Evolutionary conservation across 768 basidiomycete species (phyloP), one percentile per base, ranked within the genome.

Genomic region (Lentinula aciculospora): DNA sequence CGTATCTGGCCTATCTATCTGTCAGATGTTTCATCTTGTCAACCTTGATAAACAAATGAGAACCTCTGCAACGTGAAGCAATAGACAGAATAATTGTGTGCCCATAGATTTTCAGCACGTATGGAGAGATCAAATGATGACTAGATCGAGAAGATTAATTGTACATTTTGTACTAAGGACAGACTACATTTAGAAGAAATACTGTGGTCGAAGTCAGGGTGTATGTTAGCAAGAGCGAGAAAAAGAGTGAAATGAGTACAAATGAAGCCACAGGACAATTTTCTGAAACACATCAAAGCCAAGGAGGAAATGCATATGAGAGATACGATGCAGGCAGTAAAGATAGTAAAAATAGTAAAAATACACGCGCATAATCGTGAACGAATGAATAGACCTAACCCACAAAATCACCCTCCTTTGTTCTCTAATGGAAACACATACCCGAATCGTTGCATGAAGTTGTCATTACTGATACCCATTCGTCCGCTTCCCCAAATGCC

Each of bases 291-390:
- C 37, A 44, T 19, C 2, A 27, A 28, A 25, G 46, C n/a, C 13
- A 27, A 21, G 15, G 15, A 19, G 47, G 10, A 49, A 19, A 29
- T 31, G n/a, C n/a, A n/a, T n/a, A n/a, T n/a, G 10, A 10, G 13
- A n/a, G n/a, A 49, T 17, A n/a, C 9, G 12, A 15, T 23, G 25
- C 29, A n/a, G 15, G n/a, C 6, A 29, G 23, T 29, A n/a, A 19
- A 29, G 3, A 47, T 3, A 25, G 46, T n/a, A n/a, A n/a, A n/a
- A n/a, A n/a, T 17, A 34, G 27, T 66, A 63, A 49, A 70, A n/a
- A 44, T 44, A 44, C 37, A 39, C 37, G 17, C 37, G 21, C 9
- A 23, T 23, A 7, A 44, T 21, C 32, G 32, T 34, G n/a, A n/a
- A n/a, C 13, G 37, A 39, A 39, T 12, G 37, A 39, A 39, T n/a